These are phyloP conservation scores for Melanomma pulvis-pyrius DNA, from an alignment of 495 filamentous ascomycete species.

Conservation along the genomic window DNA sequence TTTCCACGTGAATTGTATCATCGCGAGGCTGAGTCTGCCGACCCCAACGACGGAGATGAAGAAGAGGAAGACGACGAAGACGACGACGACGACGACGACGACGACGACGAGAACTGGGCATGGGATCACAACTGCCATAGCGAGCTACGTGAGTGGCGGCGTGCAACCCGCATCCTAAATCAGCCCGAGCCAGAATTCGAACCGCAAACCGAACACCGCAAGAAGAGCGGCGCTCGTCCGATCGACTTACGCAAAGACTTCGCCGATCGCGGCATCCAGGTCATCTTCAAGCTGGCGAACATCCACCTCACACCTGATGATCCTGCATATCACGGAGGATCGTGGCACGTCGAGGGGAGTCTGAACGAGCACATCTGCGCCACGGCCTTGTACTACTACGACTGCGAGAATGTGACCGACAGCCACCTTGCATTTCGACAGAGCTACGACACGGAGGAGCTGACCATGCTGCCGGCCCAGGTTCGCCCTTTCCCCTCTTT, in stretches of 20 bases:
- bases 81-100: background rate
- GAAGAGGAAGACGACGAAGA: background rate
- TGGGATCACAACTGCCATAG: background rate
- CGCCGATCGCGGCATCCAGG: slow-evolving; percentile 51
- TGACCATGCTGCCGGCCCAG: background rate
- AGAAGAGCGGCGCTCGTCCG: slow-evolving; percentile 17
- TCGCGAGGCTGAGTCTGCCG: background rate
- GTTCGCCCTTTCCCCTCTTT: background rate
- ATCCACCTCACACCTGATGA: slow-evolving; percentile 64
- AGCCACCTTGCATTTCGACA: slow-evolving; percentile 7
- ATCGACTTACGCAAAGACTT: slow-evolving; percentile 43
- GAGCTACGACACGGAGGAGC: background rate
- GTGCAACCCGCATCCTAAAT: background rate
- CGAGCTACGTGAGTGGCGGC: background rate
- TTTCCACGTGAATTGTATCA: background rate
- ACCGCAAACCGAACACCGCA: slow-evolving; percentile 26
- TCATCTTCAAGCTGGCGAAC: slow-evolving; percentile 66
- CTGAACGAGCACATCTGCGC: slow-evolving; percentile 33
- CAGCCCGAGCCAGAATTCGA: background rate
- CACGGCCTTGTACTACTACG: slow-evolving; percentile 50
- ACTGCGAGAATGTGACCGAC: slow-evolving; percentile 57
- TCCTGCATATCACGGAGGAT: slow-evolving; percentile 51
- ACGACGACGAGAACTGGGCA: slow-evolving; percentile 3
- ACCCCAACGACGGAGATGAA: background rate
- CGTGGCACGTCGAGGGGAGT: slow-evolving; percentile 18